Evolutionary conservation across 2,329 filamentous ascomycete genomes (phyloP).

Genomic region (Diaporthe ampelina): DNA sequence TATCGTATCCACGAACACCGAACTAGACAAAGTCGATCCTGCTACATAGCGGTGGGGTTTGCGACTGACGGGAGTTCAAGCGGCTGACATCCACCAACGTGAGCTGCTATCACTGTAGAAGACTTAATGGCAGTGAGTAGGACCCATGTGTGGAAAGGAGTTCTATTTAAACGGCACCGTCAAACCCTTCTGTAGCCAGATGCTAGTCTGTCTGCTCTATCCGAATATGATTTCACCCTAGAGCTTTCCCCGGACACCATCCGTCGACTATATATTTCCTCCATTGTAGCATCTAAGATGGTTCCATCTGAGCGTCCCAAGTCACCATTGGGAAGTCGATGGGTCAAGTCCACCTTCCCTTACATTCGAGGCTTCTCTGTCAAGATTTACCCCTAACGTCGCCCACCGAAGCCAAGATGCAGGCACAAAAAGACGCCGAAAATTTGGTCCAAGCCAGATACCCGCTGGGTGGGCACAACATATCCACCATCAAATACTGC

Average conservation of each 20-base stretch:
- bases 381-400: not conserved
- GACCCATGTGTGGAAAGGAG: too few species aligned
- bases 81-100: too few species aligned
- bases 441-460: not conserved
- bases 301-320: not conserved
- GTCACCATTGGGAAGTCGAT: not conserved
- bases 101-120: too few species aligned
- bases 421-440: not conserved
- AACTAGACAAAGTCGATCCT: not conserved
- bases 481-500: not conserved
- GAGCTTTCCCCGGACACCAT: not conserved
- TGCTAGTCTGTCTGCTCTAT: too few species aligned
- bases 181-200: too few species aligned
- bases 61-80: too few species aligned
- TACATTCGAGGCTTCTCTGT: not conserved
- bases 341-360: slow-evolving; percentile 6
- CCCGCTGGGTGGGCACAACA: not conserved
- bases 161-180: too few species aligned
- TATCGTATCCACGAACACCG: too few species aligned
- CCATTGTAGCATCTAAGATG: too few species aligned
- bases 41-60: slow-evolving; percentile 1
- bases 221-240: not conserved
- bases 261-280: not conserved
- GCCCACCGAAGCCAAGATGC: not conserved
- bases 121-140: too few species aligned